A percentile compares a stretch with the other conserved stretches of the same genome.
These are phyloP conservation scores for Aspergillus sp. DNA, from an alignment of 2,329 filamentous ascomycete genomes.

Conservation along the genomic window DNA sequence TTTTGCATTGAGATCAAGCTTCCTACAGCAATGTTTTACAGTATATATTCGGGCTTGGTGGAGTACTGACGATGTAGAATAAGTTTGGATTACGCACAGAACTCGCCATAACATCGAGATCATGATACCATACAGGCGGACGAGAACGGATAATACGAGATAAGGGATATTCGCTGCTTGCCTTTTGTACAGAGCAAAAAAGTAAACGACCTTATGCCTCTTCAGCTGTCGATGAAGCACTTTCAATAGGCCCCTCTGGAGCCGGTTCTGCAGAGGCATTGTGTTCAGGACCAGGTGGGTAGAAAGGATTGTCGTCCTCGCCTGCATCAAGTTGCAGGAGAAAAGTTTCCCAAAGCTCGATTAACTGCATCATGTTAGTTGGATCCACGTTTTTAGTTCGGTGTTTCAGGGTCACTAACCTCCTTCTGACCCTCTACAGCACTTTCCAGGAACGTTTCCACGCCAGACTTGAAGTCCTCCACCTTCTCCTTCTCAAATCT, in stretches of 20 bases:
- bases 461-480: slow-evolving; percentile 96
- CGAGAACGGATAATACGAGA: neutral
- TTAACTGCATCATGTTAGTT: slow-evolving; percentile 52
- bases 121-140: slow-evolving; percentile 13
- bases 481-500: slow-evolving; percentile 97
- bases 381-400: neutral
- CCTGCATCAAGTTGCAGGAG: slow-evolving; percentile 93
- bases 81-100: slow-evolving; percentile 12
- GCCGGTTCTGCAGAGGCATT: slow-evolving; percentile 22
- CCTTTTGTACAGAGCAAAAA: slow-evolving; percentile 18
- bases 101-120: slow-evolving; percentile 14
- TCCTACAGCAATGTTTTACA: neutral
- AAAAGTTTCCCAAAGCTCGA: slow-evolving; percentile 98
- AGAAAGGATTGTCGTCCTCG: slow-evolving; percentile 67
- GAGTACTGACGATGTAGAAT: slow-evolving; percentile 4
- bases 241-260: slow-evolving; percentile 11
- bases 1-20: neutral
- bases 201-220: slow-evolving; percentile 16
- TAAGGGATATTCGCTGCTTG: slow-evolving; percentile 11
- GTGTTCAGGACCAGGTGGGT: slow-evolving; percentile 28
- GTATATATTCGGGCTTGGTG: neutral
- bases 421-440: slow-evolving; percentile 98
- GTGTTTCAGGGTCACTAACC: slow-evolving; percentile 54
- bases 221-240: slow-evolving; percentile 15
- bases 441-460: slow-evolving; percentile 96